A percentile compares a stretch with the other conserved stretches of the same genome.
phyloP scores from a whole-genome alignment of 78 protist species.

The Dictyostelium capitatum region DNA sequence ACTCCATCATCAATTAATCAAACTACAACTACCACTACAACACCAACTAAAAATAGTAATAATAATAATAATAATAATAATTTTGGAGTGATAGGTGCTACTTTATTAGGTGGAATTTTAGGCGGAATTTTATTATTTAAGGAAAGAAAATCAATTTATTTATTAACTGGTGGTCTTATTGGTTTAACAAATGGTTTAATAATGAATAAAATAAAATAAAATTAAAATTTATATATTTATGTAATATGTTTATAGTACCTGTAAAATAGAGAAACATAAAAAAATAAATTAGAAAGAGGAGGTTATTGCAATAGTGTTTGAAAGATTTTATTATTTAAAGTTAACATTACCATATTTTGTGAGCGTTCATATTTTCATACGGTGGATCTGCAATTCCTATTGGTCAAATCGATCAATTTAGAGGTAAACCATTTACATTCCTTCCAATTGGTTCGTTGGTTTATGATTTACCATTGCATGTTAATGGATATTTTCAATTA shows the following conservation, averaged over 20 bases:
- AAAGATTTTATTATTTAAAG: no score
- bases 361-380: no score
- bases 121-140: conserved; percentile 38
- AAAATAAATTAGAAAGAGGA: no score
- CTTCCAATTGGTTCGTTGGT: conserved; percentile 38
- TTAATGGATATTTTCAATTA: conserved; percentile 30
- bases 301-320: no score
- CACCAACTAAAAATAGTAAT: not conserved
- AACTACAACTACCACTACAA: not conserved
- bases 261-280: no score
- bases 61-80: not conserved
- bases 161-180: conserved; percentile 36
- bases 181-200: conserved; percentile 51
- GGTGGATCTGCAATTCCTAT: conserved; percentile 59
- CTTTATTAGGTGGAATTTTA: not conserved
- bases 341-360: no score
- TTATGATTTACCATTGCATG: conserved; percentile 10
- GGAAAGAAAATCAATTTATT: conserved; percentile 7
- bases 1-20: not conserved
- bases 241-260: no score
- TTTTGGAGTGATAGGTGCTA: conserved; percentile 24
- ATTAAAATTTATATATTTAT: not conserved
- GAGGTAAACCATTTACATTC: conserved; percentile 50
- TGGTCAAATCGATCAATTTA: not conserved
- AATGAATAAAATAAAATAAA: not conserved